Base-by-base conservation (phyloP, 495 filamentous ascomycete species). In the Xylaria castorea region DNA sequence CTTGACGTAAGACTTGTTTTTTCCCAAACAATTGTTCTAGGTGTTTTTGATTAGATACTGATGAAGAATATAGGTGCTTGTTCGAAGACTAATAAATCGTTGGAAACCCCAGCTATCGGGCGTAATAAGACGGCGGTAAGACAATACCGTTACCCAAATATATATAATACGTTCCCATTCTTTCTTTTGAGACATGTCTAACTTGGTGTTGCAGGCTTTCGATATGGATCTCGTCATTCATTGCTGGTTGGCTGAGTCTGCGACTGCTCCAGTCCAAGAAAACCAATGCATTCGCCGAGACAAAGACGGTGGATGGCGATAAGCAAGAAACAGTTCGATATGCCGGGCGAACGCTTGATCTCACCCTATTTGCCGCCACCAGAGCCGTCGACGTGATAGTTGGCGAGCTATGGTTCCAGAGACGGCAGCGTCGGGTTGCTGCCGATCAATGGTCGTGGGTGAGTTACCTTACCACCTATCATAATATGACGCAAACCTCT, bases 281-380 rank as follows among this genome's bases (percentile, higher is more conserved):
- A 71, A 85, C 81, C 60, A 76, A 81, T 7, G 72, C 78, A 48
- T 87, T 84, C 74, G 76, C 82, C 30, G 82, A 84, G 14, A 75
- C 73, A 9, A 74, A 73, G 8, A 46, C 76, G 20, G 67, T 71
- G 48, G 76, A 78, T 42, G 69, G 66, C 71, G 62, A 36, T 74
- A 77, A 74, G 58, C 68, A 76, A 27, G 77, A 75, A 62, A 81
- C 81, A 72, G 76, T 79, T 60, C 78, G 81, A 11, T 82, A 90
- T 68, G 92, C 90, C 5, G 95, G 95, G 66, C 89, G 90, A 68
- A 97, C 94, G 14, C 86, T 98, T 76, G 94, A 97, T 80, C 87
- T 97, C 38, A 96, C 95, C 1, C 83, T 97, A 44, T 95, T 96
- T 78, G 88, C 91, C n/a, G 81, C 89, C 55, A 89, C 89, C 11